These are phyloP conservation scores for Glonium stellatum DNA, from an alignment of 495 filamentous ascomycete genomes.

Conservation along the genomic window DNA sequence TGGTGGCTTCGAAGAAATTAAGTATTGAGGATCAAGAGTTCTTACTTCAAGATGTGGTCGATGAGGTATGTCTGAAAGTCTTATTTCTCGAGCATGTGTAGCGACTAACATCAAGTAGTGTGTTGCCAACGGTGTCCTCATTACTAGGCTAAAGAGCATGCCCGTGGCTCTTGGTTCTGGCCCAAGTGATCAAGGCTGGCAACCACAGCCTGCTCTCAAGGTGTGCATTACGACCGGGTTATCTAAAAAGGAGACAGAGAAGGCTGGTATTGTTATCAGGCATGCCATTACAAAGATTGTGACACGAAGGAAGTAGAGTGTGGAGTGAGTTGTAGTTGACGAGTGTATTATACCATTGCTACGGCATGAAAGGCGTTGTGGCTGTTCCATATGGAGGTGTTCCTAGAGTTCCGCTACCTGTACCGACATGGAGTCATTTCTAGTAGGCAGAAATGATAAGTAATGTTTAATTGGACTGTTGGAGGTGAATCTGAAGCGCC, in stretches of 20 bases:
- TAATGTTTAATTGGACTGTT: too few relatives aligned
- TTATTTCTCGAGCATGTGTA: slow-evolving; percentile 39
- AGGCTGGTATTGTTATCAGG: slow-evolving; percentile 76
- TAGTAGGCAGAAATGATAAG: too few relatives aligned
- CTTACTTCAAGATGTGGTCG: slow-evolving; percentile 80
- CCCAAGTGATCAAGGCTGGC: slow-evolving; percentile 51
- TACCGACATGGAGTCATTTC: background rate
- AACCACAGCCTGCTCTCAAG: slow-evolving; percentile 73
- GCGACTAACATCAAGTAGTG: slow-evolving; percentile 22
- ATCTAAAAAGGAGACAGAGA: slow-evolving; percentile 90
- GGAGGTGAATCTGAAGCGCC: too few relatives aligned
- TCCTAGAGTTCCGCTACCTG: background rate
- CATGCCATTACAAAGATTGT: slow-evolving; percentile 91
- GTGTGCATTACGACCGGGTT: slow-evolving; percentile 81
- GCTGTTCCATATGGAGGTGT: background rate
- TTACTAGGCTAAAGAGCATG: slow-evolving; percentile 75
- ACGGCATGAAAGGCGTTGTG: background rate
- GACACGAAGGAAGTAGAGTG: slow-evolving; percentile 45
- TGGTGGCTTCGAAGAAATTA: slow-evolving; percentile 62
- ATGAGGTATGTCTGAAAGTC: slow-evolving; percentile 60
- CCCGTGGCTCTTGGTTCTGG: slow-evolving; percentile 54
- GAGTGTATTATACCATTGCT: background rate
- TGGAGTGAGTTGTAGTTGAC: background rate
- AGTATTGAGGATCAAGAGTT: slow-evolving; percentile 71
- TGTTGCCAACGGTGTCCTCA: slow-evolving; percentile 77